phyloP scores from a whole-genome alignment of 805 yeast genomes.

The Wickerhamomyces ciferrii region DNA sequence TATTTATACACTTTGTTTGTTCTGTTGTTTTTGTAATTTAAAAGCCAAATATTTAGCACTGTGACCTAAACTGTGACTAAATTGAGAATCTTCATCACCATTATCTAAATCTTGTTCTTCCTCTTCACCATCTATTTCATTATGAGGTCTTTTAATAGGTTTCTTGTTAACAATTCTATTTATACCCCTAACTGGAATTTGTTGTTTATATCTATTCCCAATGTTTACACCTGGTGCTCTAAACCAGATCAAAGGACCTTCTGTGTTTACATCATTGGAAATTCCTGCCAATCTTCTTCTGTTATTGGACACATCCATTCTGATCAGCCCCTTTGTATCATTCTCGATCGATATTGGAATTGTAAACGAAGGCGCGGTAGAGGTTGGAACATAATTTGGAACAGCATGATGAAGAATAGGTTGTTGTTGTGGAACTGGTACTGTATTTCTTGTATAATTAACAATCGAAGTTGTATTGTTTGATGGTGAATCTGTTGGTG shows the following conservation, averaged over 20 bases:
- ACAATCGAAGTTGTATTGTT: constrained; percentile 12
- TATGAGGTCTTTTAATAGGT: background rate
- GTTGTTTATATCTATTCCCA: constrained; percentile 30
- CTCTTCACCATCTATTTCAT: background rate
- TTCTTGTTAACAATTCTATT: constrained; percentile 14
- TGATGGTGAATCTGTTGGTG: constrained; percentile 17
- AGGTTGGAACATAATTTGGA: constrained; percentile 18
- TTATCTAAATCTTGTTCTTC: constrained; percentile 15
- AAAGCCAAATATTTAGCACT: constrained; percentile 69
- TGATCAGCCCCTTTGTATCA: constrained; percentile 20
- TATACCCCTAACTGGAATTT: constrained; percentile 5
- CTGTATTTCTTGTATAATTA: constrained; percentile 17
- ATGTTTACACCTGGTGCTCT: constrained; percentile 58
- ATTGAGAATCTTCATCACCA: constrained; percentile 13
- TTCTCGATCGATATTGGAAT: constrained; percentile 20
- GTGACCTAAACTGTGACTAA: constrained; percentile 51
- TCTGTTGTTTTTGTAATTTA: constrained; percentile 26
- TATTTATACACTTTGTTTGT: background rate
- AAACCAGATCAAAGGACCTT: constrained; percentile 56
- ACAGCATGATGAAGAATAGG: constrained; percentile 21
- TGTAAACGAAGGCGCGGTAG: constrained; percentile 27
- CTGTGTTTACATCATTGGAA: constrained; percentile 7
- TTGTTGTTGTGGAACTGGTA: constrained; percentile 6
- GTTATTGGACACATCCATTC: constrained; percentile 27
- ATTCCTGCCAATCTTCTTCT: constrained; percentile 20